Conservation (phyloP, 768 basidiomycete genomes). For the Lactarius vividus region DNA sequence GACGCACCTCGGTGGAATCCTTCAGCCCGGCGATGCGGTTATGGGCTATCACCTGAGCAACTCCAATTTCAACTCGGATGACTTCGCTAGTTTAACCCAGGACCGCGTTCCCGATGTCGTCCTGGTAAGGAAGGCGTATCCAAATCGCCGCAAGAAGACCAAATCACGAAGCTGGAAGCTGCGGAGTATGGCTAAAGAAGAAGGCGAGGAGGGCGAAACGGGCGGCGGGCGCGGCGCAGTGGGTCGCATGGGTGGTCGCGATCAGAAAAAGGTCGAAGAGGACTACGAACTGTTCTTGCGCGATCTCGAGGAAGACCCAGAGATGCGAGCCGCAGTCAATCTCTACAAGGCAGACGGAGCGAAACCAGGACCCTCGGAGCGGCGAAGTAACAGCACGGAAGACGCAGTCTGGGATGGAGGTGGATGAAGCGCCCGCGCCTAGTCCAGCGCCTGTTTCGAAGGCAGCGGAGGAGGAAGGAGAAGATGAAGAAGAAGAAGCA, state of each 20-base stretch:
- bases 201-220: conserved; percentile 81
- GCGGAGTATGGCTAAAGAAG: conserved; percentile 89
- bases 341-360: conserved; percentile 61
- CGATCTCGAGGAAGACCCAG: conserved; percentile 92
- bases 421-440: conserved; percentile 46
- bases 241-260: conserved; percentile 84
- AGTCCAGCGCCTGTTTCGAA: conserved; percentile 33
- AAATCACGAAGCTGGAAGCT: conserved; percentile 84
- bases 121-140: conserved; percentile 93
- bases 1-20: conserved; percentile 89
- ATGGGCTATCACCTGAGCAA: conserved; percentile 88
- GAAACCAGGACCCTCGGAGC: conserved; percentile 39
- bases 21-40: conserved; percentile 94
- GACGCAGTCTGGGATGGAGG: conserved; percentile 63
- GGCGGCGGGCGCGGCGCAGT: conserved; percentile 80
- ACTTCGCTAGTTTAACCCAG: conserved; percentile 64
- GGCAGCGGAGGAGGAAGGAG: conserved; percentile 40
- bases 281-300: conserved; percentile 96
- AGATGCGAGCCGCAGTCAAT: conserved; percentile 83
- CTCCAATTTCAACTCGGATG: conserved; percentile 90
- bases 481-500: conserved; percentile 57
- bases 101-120: conserved; percentile 86
- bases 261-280: conserved; percentile 89
- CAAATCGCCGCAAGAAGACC: conserved; percentile 88
- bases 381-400: conserved; percentile 41